Percentiles rank a stretch among this genome's conserved stretches.
Evolutionary conservation across 1,284 basidiomycete species (phyloP).

Genomic region (Coriolopsis trogii): DNA sequence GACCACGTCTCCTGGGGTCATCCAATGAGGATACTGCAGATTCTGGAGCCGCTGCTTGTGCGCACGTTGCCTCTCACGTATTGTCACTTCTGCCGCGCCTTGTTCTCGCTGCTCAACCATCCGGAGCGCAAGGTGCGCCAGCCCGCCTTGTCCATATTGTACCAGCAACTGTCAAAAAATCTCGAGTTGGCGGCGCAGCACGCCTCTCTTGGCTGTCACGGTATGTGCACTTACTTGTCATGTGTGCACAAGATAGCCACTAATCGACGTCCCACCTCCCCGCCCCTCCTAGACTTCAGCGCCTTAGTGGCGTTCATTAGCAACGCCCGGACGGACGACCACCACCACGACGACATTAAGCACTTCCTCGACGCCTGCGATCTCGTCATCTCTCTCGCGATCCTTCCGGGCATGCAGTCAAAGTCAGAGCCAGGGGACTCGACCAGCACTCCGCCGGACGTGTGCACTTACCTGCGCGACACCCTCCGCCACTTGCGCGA

Average conservation of each 20-base stretch:
- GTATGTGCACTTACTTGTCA: not conserved
- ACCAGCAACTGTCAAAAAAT: constrained; percentile 20
- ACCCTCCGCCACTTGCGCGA: constrained; percentile 15
- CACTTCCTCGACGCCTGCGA: constrained; percentile 25
- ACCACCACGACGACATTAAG: constrained; percentile 9
- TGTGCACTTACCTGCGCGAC: constrained; percentile 3
- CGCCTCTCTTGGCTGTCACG: constrained; percentile 11
- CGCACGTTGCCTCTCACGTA: constrained; percentile 12
- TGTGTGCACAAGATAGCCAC: not conserved
- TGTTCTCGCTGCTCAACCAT: constrained; percentile 13
- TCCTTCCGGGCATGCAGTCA: constrained; percentile 1
- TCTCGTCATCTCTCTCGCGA: constrained; percentile 20
- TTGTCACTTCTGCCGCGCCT: constrained; percentile 16
- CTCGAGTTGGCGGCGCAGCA: constrained; percentile 13
- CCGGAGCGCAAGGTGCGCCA: constrained; percentile 10
- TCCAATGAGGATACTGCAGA: constrained; percentile 10
- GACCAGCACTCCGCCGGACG: too few relatives aligned
- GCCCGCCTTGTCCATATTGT: constrained; percentile 16
- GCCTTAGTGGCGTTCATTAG: constrained; percentile 15
- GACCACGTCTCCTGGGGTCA: constrained; percentile 5
- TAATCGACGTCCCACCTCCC: not conserved
- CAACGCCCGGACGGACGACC: constrained; percentile 7
- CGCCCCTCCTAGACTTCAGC: constrained; percentile 3
- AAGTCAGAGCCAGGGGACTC: too few relatives aligned
- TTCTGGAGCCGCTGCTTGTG: constrained; percentile 19